Evolutionary conservation across 164 flowering plant genomes (phyloP).

Genomic region (Brasenia schreberi): DNA sequence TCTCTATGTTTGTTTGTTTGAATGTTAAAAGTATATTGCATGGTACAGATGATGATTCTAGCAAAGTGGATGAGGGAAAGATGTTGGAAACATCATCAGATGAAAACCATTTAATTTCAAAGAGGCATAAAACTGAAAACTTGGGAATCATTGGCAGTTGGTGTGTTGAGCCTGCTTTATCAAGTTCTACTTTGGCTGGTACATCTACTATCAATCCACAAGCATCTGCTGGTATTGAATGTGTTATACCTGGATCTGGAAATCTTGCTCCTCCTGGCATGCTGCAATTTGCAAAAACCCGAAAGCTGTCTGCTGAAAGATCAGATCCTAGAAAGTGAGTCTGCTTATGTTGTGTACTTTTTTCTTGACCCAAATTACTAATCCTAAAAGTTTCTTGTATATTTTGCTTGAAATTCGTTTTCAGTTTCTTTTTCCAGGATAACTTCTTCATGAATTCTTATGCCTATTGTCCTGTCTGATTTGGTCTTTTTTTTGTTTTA

Average conservation of each 20-base stretch:
- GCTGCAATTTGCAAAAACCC: conserved; percentile 63
- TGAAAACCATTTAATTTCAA: conserved; percentile 27
- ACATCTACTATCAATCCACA: conserved; percentile 47
- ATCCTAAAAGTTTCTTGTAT: not conserved
- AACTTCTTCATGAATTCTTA: not conserved
- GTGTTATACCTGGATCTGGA: conserved; percentile 37
- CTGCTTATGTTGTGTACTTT: not conserved
- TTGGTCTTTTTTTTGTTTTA: conserved; percentile 3
- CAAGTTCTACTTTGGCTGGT: conserved; percentile 33
- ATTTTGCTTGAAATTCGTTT: not conserved
- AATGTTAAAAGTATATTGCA: conserved; percentile 1
- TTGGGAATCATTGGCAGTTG: conserved; percentile 11
- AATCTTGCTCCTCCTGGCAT: conserved; percentile 35
- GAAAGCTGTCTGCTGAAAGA: conserved; percentile 65
- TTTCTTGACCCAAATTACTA: not conserved
- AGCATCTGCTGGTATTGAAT: conserved; percentile 48
- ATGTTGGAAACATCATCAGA: conserved; percentile 14
- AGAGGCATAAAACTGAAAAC: conserved; percentile 16
- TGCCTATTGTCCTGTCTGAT: not conserved
- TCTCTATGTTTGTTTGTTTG: not conserved
- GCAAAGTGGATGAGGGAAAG: conserved; percentile 22
- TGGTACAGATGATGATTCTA: conserved; percentile 21
- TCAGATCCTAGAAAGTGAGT: conserved; percentile 76
- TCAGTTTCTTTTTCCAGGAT: not conserved
- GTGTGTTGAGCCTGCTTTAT: conserved; percentile 28